phyloP scores from a whole-genome alignment of 768 basidiomycete species.

The Leucocoprinus sp. region DNA sequence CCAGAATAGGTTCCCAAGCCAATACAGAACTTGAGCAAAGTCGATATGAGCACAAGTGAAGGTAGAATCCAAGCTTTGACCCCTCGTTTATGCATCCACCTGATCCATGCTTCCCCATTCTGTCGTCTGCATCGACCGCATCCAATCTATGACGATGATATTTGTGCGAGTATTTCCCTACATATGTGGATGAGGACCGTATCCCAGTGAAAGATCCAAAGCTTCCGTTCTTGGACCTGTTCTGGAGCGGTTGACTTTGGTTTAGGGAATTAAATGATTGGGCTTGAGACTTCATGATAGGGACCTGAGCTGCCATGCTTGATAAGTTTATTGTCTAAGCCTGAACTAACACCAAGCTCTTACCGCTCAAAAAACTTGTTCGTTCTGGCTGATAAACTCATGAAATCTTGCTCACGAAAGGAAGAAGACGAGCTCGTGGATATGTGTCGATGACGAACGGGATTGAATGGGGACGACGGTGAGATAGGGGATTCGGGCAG shows the following conservation, averaged over 20 bases:
- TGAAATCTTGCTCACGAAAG: background rate
- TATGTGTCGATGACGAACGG: slow-evolving; percentile 2
- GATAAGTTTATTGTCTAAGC: background rate
- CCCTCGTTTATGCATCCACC: slow-evolving; percentile 72
- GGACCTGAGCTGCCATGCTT: slow-evolving; percentile 1
- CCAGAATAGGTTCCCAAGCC: slow-evolving; percentile 81
- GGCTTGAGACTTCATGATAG: slow-evolving; percentile 1
- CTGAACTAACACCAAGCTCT: background rate
- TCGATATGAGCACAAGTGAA: slow-evolving; percentile 40
- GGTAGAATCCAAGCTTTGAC: slow-evolving; percentile 56
- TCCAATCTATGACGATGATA: slow-evolving; percentile 8
- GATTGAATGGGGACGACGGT: background rate
- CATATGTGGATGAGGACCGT: slow-evolving; percentile 4
- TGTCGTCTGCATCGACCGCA: slow-evolving; percentile 21
- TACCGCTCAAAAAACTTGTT: slow-evolving; percentile 3
- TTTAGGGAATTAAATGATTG: slow-evolving; percentile 33
- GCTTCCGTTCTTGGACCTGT: slow-evolving; percentile 11
- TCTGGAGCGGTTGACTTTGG: slow-evolving; percentile 24
- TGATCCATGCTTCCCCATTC: slow-evolving; percentile 55
- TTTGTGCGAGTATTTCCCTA: background rate
- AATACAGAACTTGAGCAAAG: slow-evolving; percentile 57
- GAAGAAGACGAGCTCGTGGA: slow-evolving; percentile 1
- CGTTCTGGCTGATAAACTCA: background rate
- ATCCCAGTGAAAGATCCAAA: slow-evolving; percentile 5
- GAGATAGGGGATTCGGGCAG: background rate